These are phyloP conservation scores for Pseudogymnoascus sp. DNA, from an alignment of 2,329 filamentous ascomycete species.

Conservation along the genomic window DNA sequence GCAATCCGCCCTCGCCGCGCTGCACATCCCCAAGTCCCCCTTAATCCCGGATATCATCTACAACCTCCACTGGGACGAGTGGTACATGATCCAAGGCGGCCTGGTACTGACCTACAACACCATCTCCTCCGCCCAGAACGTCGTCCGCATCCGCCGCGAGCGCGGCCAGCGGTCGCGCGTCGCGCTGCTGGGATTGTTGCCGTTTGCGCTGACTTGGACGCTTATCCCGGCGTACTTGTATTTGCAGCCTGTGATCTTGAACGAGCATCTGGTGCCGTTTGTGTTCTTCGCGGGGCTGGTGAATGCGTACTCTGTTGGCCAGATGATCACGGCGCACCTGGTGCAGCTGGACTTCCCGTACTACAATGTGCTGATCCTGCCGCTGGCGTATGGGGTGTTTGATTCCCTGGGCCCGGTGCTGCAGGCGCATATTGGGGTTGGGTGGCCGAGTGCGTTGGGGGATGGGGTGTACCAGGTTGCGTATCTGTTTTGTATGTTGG, in stretches of 20 bases:
- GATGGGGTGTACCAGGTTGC: slow-evolving; percentile 79
- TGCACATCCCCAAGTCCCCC: slow-evolving; percentile 51
- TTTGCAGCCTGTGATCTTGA: slow-evolving; percentile 76
- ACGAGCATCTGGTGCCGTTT: slow-evolving; percentile 82
- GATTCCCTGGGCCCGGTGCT: slow-evolving; percentile 72
- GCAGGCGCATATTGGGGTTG: slow-evolving; percentile 46
- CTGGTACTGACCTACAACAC: slow-evolving; percentile 73
- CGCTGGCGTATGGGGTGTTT: slow-evolving; percentile 68
- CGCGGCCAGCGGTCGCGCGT: slow-evolving; percentile 65
- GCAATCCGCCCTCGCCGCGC: slow-evolving; percentile 72
- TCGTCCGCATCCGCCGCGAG: slow-evolving; percentile 70
- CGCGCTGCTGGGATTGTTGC: slow-evolving; percentile 74
- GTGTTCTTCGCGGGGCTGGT: slow-evolving; percentile 79
- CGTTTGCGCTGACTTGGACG: slow-evolving; percentile 71
- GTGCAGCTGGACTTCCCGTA: slow-evolving; percentile 85
- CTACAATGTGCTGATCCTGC: slow-evolving; percentile 75
- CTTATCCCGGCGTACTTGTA: slow-evolving; percentile 72
- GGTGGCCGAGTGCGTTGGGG: slow-evolving; percentile 72
- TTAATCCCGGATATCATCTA: slow-evolving; percentile 67
- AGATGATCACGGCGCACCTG: slow-evolving; percentile 92
- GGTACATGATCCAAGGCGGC: slow-evolving; percentile 83
- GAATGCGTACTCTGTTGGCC: slow-evolving; percentile 91
- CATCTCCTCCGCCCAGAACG: slow-evolving; percentile 60
- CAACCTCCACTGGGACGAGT: slow-evolving; percentile 78
- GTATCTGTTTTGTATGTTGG: slow-evolving; percentile 83